Percentiles rank a stretch among this genome's conserved stretches.
phyloP scores from a whole-genome alignment of 805 yeast species.

The Sugiyamaella smithiae region DNA sequence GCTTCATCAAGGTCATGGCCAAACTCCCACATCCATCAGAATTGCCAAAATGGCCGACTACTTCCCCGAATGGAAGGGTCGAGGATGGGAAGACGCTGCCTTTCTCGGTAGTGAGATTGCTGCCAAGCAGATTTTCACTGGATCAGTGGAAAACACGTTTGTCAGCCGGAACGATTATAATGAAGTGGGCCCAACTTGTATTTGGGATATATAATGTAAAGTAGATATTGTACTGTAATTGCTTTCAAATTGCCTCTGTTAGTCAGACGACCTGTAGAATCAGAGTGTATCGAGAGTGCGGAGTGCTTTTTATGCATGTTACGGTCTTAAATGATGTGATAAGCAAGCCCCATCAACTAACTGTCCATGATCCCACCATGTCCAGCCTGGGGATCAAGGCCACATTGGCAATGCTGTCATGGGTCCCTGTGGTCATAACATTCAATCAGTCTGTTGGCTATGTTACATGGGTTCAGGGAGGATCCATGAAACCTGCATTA shows the following conservation, averaged over 20 bases:
- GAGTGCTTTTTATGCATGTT: too few species aligned
- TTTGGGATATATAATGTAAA: constrained; percentile 56
- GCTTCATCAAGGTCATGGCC: constrained; percentile 42
- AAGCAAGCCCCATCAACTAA: background rate
- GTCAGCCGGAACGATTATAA: constrained; percentile 68
- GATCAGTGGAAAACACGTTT: constrained; percentile 58
- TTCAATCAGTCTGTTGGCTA: constrained; percentile 68
- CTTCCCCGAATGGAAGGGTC: constrained; percentile 89
- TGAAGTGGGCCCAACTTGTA: constrained; percentile 75
- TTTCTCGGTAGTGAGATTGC: constrained; percentile 87
- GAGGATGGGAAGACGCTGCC: constrained; percentile 69
- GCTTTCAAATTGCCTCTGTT: too few species aligned
- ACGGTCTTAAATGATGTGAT: too few species aligned
- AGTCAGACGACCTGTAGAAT: background rate
- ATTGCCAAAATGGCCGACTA: constrained; percentile 79
- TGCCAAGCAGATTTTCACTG: constrained; percentile 78
- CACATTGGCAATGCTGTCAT: constrained; percentile 45
- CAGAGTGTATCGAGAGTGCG: too few species aligned
- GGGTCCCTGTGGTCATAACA: constrained; percentile 79
- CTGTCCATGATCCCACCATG: constrained; percentile 2
- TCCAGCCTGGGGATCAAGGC: constrained; percentile 9
- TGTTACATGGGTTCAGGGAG: constrained; percentile 72
- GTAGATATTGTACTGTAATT: too few species aligned
- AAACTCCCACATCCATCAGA: constrained; percentile 76
- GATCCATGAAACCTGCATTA: constrained; percentile 85